phyloP scores from a whole-genome alignment of 2,329 filamentous ascomycete genomes.

The Diaporthe helianthi region DNA sequence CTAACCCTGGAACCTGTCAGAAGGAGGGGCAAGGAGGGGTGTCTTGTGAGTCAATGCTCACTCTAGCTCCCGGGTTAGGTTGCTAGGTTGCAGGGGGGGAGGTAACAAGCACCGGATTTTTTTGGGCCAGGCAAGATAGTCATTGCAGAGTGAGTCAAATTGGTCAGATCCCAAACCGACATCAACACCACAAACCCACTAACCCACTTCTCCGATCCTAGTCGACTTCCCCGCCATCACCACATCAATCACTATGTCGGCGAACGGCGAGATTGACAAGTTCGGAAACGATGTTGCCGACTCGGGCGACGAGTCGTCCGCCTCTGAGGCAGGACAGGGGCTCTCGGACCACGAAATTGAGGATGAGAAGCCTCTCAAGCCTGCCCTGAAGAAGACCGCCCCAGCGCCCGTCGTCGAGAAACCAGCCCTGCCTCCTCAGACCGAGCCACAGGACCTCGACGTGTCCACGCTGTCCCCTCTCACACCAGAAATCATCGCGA shows the following conservation, averaged over 20 bases:
- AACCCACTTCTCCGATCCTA: not conserved
- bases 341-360: constrained; percentile 64
- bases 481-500: constrained; percentile 94
- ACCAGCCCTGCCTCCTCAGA: constrained; percentile 78
- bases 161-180: constrained; percentile 13
- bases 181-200: not conserved
- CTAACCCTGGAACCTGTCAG: not conserved
- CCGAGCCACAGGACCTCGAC: constrained; percentile 88
- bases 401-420: constrained; percentile 62
- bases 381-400: constrained; percentile 81
- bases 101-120: constrained; percentile 14
- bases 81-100: not conserved
- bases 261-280: constrained; percentile 63
- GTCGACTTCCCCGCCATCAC: constrained; percentile 18
- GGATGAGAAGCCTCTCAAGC: constrained; percentile 77
- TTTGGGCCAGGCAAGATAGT: constrained; percentile 3
- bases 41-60: not conserved
- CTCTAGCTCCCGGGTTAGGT: constrained; percentile 8
- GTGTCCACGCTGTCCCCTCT: constrained; percentile 81
- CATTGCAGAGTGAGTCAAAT: constrained; percentile 16
- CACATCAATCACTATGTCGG: constrained; percentile 53
- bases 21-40: not conserved
- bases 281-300: constrained; percentile 75
- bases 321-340: constrained; percentile 59
- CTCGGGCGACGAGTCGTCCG: constrained; percentile 67